These are phyloP conservation scores for Thecaphora thlaspeos DNA, from an alignment of 1,284 basidiomycete genomes.

Conservation along the genomic window DNA sequence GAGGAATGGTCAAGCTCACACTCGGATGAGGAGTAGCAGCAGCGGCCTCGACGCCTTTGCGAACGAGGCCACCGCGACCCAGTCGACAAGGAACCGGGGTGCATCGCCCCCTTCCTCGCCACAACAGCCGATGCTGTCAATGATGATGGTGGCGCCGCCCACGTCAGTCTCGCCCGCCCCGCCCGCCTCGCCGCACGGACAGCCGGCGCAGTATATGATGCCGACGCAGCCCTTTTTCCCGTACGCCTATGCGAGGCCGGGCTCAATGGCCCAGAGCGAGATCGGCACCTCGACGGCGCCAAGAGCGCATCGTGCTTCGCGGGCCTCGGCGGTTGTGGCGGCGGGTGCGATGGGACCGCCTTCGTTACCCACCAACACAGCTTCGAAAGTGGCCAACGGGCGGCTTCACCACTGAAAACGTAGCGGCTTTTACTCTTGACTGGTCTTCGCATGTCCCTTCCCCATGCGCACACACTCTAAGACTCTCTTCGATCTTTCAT, in stretches of 20 bases:
- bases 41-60: neutral
- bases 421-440: too few relatives aligned
- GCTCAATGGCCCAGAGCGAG: neutral
- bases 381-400: too few relatives aligned
- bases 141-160: conserved; percentile 37
- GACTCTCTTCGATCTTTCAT: too few relatives aligned
- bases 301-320: too few relatives aligned
- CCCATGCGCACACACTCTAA: too few relatives aligned
- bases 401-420: too few relatives aligned
- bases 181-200: neutral
- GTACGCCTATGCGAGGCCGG: neutral
- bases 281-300: neutral
- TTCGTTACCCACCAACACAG: too few relatives aligned
- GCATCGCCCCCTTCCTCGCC: neutral
- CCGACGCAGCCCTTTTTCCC: neutral
- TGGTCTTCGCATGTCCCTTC: too few relatives aligned
- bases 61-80: neutral
- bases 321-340: too few relatives aligned
- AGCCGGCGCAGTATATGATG: neutral
- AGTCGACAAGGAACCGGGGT: conserved; percentile 3
- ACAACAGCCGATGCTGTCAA: conserved; percentile 28
- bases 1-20: neutral
- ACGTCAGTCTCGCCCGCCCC: neutral
- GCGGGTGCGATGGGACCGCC: too few relatives aligned
- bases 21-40: neutral